Percentiles rank a stretch among this genome's conserved stretches.
phyloP scores from a whole-genome alignment of 73 alveolate species.

The Breviolum minutum region DNA sequence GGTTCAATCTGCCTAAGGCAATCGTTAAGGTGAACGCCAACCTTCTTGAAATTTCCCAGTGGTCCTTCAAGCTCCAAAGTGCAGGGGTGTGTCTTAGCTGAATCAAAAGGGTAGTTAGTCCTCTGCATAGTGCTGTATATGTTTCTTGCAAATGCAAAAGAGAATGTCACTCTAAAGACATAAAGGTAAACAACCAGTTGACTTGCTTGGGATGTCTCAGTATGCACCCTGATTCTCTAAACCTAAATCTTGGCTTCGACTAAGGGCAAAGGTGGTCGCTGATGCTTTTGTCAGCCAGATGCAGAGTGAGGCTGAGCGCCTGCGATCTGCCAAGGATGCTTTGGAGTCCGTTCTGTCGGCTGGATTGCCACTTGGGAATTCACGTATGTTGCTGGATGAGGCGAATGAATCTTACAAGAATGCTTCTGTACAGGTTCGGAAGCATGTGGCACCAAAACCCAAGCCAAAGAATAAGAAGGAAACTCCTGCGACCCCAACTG shows the following conservation, averaged over 20 bases:
- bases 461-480: too few relatives aligned
- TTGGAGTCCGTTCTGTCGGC: background rate
- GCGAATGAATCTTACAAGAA: background rate
- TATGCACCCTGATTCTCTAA: too few relatives aligned
- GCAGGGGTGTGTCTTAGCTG: background rate
- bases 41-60: background rate
- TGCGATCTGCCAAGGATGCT: background rate
- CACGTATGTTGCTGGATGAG: background rate
- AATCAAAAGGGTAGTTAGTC: too few relatives aligned
- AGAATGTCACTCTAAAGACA: too few relatives aligned
- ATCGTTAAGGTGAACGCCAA: background rate
- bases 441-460: background rate
- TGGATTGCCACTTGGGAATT: background rate
- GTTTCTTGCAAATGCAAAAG: too few relatives aligned
- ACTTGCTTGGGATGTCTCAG: too few relatives aligned
- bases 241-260: too few relatives aligned
- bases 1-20: too few relatives aligned
- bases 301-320: background rate
- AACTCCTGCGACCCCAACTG: too few relatives aligned
- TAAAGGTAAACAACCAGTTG: too few relatives aligned
- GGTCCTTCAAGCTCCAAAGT: background rate
- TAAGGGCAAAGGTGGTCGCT: background rate
- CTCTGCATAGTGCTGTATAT: too few relatives aligned
- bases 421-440: background rate
- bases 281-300: background rate